Conservation (phyloP, 345 rosid species). For the Turritis glabra region DNA sequence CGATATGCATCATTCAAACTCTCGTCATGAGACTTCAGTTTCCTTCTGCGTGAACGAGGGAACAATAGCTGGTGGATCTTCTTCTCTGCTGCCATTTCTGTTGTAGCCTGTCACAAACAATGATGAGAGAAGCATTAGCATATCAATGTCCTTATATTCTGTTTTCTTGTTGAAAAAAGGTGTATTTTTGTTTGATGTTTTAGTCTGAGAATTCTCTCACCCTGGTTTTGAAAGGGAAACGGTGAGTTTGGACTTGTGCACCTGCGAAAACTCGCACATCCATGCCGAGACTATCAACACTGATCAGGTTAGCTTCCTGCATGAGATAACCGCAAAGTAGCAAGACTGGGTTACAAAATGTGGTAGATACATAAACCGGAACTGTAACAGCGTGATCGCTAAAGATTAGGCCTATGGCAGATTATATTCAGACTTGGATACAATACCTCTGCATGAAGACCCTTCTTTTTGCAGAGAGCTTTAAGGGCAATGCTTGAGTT, state of each 20-base stretch:
- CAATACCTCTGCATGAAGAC: slow-evolving; percentile 72
- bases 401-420: not conserved
- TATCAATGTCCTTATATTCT: slow-evolving; percentile 2
- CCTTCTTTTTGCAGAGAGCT: slow-evolving; percentile 91
- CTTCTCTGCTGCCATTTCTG: slow-evolving; percentile 80
- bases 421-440: slow-evolving; percentile 5
- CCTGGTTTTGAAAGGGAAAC: slow-evolving; percentile 85
- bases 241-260: slow-evolving; percentile 74
- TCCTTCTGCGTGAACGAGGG: slow-evolving; percentile 83
- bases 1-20: slow-evolving; percentile 33
- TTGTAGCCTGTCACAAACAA: slow-evolving; percentile 54
- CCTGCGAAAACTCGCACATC: slow-evolving; percentile 81
- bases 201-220: slow-evolving; percentile 38
- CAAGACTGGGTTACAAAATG: not conserved
- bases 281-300: slow-evolving; percentile 90
- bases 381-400: not conserved
- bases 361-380: not conserved
- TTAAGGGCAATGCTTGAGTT: slow-evolving; percentile 63
- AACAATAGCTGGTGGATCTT: slow-evolving; percentile 80
- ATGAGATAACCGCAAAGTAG: not conserved
- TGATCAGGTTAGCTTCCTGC: slow-evolving; percentile 75
- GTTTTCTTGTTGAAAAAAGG: not conserved
- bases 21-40: slow-evolving; percentile 52
- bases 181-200: slow-evolving; percentile 17
- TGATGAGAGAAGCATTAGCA: slow-evolving; percentile 14